phyloP scores from a whole-genome alignment of 768 basidiomycete species.

The Pilatotrama ljubarskyi region DNA sequence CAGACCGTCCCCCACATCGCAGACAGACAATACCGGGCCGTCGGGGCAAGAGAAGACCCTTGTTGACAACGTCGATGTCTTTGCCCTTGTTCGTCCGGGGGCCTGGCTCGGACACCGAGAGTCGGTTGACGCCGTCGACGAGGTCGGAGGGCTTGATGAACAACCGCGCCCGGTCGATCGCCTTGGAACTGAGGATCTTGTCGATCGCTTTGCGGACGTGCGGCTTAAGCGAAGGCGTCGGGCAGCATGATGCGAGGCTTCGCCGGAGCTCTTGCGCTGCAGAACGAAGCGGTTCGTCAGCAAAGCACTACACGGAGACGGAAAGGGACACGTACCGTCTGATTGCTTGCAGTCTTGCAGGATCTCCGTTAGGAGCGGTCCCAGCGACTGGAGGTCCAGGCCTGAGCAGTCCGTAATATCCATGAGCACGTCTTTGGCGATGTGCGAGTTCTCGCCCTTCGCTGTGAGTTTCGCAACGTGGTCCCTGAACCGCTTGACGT shows the following conservation, averaged over 20 bases:
- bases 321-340: conserved; percentile 26
- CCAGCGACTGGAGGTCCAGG: conserved; percentile 55
- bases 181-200: conserved; percentile 46
- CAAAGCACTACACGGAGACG: neutral
- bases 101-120: conserved; percentile 36
- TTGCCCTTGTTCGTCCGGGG: conserved; percentile 36
- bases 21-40: conserved; percentile 48
- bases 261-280: conserved; percentile 52
- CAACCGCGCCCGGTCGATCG: conserved; percentile 64
- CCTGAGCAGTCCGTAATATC: conserved; percentile 68
- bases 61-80: conserved; percentile 62
- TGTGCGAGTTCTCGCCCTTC: conserved; percentile 60
- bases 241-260: conserved; percentile 62
- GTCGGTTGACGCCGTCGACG: conserved; percentile 56
- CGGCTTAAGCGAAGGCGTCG: conserved; percentile 46
- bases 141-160: conserved; percentile 75
- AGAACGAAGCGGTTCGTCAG: neutral
- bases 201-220: conserved; percentile 45
- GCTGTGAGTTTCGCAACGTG: conserved; percentile 55
- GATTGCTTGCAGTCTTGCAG: conserved; percentile 31
- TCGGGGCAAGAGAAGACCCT: conserved; percentile 46
- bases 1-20: conserved; percentile 62
- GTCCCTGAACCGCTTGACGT: conserved; percentile 59
- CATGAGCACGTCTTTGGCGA: conserved; percentile 61
- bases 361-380: conserved; percentile 44